A percentile compares a stretch with the other conserved stretches of the same genome.
Evolutionary conservation across 257 asterid species (phyloP).

Genomic region (Solanum sparsipilum): DNA sequence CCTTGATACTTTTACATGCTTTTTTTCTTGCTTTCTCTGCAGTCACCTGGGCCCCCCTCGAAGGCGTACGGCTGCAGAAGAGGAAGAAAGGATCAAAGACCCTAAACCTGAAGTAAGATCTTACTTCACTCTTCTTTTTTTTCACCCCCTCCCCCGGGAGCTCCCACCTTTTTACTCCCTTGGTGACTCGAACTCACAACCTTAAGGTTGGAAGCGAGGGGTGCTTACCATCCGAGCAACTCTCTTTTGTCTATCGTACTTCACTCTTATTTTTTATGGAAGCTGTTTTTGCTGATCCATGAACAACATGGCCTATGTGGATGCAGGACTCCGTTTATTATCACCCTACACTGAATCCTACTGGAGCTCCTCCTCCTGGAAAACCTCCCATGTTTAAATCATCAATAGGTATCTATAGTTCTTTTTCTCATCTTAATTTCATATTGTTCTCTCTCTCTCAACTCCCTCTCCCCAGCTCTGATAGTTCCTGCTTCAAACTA

Average conservation of each 20-base stretch:
- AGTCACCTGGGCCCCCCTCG: slow-evolving; percentile 92
- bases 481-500: neutral
- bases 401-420: slow-evolving; percentile 49
- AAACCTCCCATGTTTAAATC: slow-evolving; percentile 98
- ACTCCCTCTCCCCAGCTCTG: neutral
- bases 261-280: neutral
- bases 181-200: neutral
- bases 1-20: neutral
- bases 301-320: slow-evolving; percentile 12
- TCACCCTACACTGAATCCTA: slow-evolving; percentile 95
- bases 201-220: neutral
- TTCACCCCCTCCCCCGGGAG: neutral
- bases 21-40: slow-evolving; percentile 20
- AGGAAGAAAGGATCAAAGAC: slow-evolving; percentile 79
- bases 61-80: slow-evolving; percentile 69
- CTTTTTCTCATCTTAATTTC: neutral
- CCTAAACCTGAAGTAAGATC: slow-evolving; percentile 75
- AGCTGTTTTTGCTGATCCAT: slow-evolving; percentile 7
- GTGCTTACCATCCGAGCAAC: neutral
- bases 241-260: neutral
- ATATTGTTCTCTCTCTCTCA: neutral
- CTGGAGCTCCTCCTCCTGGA: slow-evolving; percentile 99
- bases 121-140: slow-evolving; percentile 1
- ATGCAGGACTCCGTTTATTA: slow-evolving; percentile 94
- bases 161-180: neutral